These are phyloP conservation scores for Spatholobus suberectus DNA, from an alignment of 306 rosid genomes.

Conservation along the genomic window DNA sequence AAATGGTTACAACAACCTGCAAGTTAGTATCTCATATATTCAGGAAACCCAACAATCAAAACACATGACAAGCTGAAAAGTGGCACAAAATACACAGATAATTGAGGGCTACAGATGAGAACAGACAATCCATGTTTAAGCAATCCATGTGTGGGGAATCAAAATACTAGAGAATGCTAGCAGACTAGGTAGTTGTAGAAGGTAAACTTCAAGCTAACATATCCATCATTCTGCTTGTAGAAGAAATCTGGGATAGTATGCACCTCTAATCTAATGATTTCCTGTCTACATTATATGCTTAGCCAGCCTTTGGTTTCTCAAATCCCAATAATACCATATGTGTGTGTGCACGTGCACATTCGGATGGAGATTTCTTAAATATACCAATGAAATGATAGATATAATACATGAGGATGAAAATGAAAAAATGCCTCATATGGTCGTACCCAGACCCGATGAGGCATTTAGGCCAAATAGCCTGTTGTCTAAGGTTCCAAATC, in stretches of 20 bases:
- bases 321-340: not conserved
- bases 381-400: not conserved
- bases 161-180: not conserved
- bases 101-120: not conserved
- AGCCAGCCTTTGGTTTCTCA: not conserved
- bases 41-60: slow-evolving; percentile 22
- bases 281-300: not conserved
- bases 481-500: not conserved
- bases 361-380: not conserved
- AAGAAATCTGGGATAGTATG: not conserved
- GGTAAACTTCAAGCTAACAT: not conserved
- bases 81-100: not conserved
- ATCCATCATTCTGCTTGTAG: slow-evolving; percentile 3
- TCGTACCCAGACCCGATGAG: not conserved
- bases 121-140: slow-evolving; percentile 3
- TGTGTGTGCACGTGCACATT: not conserved
- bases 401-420: not conserved
- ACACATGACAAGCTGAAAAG: not conserved
- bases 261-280: not conserved
- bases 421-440: not conserved
- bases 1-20: slow-evolving; percentile 92
- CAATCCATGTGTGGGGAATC: not conserved
- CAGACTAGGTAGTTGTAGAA: slow-evolving; percentile 6
- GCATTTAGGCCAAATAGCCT: not conserved
- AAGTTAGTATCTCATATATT: slow-evolving; percentile 17